phyloP scores from a whole-genome alignment of 2,329 filamentous ascomycete species.

The Fusarium redolens region DNA sequence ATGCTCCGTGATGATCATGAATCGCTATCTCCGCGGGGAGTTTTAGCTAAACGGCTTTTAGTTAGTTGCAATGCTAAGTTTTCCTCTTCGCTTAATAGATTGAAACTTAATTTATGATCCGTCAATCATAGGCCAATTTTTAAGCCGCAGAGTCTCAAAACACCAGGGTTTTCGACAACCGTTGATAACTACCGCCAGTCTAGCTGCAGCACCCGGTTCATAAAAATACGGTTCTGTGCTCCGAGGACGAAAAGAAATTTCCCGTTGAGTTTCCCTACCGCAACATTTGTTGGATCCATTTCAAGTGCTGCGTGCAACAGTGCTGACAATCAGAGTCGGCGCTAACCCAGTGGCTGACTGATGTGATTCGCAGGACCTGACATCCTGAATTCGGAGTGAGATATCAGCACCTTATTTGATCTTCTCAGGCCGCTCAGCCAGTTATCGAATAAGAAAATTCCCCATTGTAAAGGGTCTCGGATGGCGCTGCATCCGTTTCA shows the following conservation, averaged over 20 bases:
- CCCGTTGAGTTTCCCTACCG: neutral
- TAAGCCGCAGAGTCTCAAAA: neutral
- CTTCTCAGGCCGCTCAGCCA: neutral
- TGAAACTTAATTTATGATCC: neutral
- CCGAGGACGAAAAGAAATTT: rapidly evolving
- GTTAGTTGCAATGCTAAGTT: neutral
- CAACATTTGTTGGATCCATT: no score
- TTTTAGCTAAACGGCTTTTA: neutral
- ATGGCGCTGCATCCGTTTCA: no score
- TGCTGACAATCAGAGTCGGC: neutral
- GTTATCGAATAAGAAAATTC: no score
- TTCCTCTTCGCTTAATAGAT: neutral
- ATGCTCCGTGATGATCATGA: neutral
- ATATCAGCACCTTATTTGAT: neutral
- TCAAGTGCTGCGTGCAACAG: no score
- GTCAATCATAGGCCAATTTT: rapidly evolving
- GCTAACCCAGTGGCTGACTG: no score
- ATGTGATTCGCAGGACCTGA: neutral
- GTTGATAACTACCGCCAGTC: neutral
- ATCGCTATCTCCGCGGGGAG: conserved; percentile 5
- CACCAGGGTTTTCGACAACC: rapidly evolving
- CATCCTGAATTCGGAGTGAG: neutral
- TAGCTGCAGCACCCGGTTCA: neutral
- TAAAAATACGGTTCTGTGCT: neutral
- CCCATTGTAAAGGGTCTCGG: no score